These are phyloP conservation scores for Cryptococcus floricola DNA, from an alignment of 1,284 basidiomycete genomes.

Conservation along the genomic window DNA sequence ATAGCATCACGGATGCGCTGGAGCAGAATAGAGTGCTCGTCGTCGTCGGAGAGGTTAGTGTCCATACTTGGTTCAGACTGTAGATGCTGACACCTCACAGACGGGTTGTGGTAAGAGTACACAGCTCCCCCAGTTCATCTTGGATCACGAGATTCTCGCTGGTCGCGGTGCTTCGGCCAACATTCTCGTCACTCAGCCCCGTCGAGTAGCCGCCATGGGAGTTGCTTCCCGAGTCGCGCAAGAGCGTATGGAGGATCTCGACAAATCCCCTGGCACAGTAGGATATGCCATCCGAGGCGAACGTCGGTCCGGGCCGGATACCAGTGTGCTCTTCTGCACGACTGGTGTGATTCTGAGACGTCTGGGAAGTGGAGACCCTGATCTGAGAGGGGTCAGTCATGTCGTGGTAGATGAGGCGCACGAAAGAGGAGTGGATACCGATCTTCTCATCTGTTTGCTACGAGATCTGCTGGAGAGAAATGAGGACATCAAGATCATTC, in stretches of 20 bases:
- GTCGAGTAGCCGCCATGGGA: constrained; percentile 83
- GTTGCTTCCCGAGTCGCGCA: constrained; percentile 82
- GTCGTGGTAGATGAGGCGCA: constrained; percentile 91
- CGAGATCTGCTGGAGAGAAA: constrained; percentile 72
- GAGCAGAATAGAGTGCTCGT: constrained; percentile 66
- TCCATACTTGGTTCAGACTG: constrained; percentile 9
- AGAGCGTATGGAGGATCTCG: constrained; percentile 72
- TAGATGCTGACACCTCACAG: constrained; percentile 32
- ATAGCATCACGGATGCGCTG: constrained; percentile 62
- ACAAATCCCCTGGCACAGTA: constrained; percentile 59
- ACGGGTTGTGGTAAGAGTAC: constrained; percentile 78
- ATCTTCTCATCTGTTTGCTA: constrained; percentile 80
- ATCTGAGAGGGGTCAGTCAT: constrained; percentile 70
- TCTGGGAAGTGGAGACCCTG: constrained; percentile 66
- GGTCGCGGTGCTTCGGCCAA: constrained; percentile 64
- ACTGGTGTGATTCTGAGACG: constrained; percentile 85
- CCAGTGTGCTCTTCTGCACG: constrained; percentile 83
- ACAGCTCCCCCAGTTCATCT: constrained; percentile 78
- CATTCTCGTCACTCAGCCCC: constrained; percentile 85
- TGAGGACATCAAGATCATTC: constrained; percentile 60
- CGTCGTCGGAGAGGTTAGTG: constrained; percentile 78
- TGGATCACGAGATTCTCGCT: constrained; percentile 69
- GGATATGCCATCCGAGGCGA: constrained; percentile 93
- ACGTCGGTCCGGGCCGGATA: constrained; percentile 62
- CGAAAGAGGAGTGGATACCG: constrained; percentile 84